Conservation (phyloP, 441 rosid species). For the Manihot esculenta region DNA sequence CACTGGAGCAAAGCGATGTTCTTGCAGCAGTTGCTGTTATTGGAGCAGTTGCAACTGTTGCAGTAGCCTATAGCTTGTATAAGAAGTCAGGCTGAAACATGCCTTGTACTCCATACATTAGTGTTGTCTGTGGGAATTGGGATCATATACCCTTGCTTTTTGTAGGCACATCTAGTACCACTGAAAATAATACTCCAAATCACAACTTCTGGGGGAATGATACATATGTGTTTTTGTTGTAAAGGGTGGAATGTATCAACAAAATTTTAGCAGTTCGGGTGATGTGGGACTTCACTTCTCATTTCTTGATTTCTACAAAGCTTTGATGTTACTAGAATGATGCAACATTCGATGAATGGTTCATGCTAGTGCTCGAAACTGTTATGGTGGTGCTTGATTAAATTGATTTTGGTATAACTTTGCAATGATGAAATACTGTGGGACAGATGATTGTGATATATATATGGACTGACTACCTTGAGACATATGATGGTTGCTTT, state of each 20-base stretch:
- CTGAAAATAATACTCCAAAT: conserved; percentile 36
- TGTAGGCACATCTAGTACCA: conserved; percentile 20
- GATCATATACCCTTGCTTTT: conserved; percentile 21
- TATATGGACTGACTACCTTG: background rate
- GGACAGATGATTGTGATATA: background rate
- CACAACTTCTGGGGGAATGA: conserved; percentile 20
- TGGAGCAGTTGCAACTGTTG: conserved; percentile 61
- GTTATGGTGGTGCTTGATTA: background rate
- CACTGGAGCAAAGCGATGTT: conserved; percentile 51
- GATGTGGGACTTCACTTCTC: conserved; percentile 6
- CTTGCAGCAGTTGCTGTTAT: conserved; percentile 53
- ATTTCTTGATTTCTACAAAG: conserved; percentile 8
- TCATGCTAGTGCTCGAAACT: background rate
- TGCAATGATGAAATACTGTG: no score
- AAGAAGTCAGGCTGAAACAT: conserved; percentile 47
- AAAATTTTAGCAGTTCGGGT: conserved; percentile 22
- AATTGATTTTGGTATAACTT: no score
- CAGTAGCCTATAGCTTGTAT: conserved; percentile 54
- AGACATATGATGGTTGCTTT: background rate
- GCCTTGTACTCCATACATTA: conserved; percentile 18
- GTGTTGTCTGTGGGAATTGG: conserved; percentile 23
- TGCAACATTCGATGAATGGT: background rate
- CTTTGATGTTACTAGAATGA: conserved; percentile 10
- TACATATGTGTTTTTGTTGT: conserved; percentile 15
- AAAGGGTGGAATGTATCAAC: conserved; percentile 20